These are phyloP conservation scores for Fusarium setosum DNA, from an alignment of 2,329 filamentous ascomycete genomes.

Conservation along the genomic window DNA sequence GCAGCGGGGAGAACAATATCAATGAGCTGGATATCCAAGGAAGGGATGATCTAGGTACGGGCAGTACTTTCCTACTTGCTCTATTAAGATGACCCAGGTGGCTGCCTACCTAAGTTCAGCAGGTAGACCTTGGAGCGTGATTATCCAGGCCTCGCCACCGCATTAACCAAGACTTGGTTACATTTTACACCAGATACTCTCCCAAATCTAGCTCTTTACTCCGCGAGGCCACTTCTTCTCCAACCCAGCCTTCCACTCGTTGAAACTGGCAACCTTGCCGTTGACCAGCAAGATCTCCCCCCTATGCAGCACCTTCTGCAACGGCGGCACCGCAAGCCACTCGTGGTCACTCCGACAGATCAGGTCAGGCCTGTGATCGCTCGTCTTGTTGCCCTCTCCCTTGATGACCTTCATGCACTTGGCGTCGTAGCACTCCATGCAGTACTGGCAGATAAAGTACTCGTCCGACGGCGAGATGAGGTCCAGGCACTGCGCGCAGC, in stretches of 20 bases:
- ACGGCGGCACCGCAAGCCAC: constrained; percentile 53
- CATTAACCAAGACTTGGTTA: too few species aligned
- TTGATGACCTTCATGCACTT: constrained; percentile 48
- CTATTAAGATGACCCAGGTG: too few species aligned
- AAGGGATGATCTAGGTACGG: too few species aligned
- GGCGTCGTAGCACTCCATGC: constrained; percentile 54
- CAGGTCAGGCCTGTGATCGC: constrained; percentile 43
- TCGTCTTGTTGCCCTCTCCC: constrained; percentile 45
- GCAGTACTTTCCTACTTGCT: too few species aligned
- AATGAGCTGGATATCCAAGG: too few species aligned
- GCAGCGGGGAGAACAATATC: too few species aligned
- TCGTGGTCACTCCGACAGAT: constrained; percentile 52
- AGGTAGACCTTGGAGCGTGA: too few species aligned
- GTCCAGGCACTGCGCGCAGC: constrained; percentile 53
- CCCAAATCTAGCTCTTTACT: background rate
- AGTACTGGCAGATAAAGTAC: constrained; percentile 51
- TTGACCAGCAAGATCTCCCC: constrained; percentile 52
- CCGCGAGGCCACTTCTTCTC: constrained; percentile 44
- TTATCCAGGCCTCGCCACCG: too few species aligned
- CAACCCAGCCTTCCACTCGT: constrained; percentile 51
- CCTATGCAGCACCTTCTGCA: constrained; percentile 48
- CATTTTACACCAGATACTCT: too few species aligned
- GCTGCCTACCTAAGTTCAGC: too few species aligned
- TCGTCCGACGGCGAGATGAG: constrained; percentile 46
- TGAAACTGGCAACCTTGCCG: constrained; percentile 47